phyloP scores from a whole-genome alignment of 345 rosid species.

The Corchorus olitorius region DNA sequence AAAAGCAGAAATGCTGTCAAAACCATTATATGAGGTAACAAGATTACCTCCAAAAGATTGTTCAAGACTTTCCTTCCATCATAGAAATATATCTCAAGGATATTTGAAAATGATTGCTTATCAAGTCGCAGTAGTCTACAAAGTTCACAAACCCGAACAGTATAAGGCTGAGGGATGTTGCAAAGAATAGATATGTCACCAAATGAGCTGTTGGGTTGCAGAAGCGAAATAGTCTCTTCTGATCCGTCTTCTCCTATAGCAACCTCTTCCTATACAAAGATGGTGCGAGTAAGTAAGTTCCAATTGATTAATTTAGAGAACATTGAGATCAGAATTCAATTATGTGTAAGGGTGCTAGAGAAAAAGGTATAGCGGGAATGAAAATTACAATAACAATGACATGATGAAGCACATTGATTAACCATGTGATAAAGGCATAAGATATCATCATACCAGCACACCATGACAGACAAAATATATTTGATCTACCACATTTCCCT shows the following conservation, averaged over 20 bases:
- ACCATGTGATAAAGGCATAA: slow-evolving; percentile 9
- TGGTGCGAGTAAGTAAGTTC: not conserved
- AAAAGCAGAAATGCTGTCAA: not conserved
- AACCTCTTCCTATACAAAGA: slow-evolving; percentile 60
- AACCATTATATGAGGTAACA: not conserved
- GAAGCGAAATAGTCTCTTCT: slow-evolving; percentile 62
- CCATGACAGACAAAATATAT: slow-evolving; percentile 94
- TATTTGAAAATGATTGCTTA: slow-evolving; percentile 78
- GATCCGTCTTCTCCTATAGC: slow-evolving; percentile 72
- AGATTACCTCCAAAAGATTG: slow-evolving; percentile 77
- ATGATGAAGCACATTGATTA: slow-evolving; percentile 10
- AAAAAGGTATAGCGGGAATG: not conserved
- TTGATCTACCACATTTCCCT: slow-evolving; percentile 87
- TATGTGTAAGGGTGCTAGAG: not conserved
- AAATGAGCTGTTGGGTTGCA: slow-evolving; percentile 68
- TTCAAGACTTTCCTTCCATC: slow-evolving; percentile 85
- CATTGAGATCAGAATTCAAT: not conserved
- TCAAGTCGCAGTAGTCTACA: slow-evolving; percentile 85
- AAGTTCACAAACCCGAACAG: slow-evolving; percentile 73
- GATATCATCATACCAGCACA: slow-evolving; percentile 59
- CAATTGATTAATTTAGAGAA: slow-evolving; percentile 14
- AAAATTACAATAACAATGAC: not conserved
- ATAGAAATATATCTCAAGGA: slow-evolving; percentile 86
- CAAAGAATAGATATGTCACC: slow-evolving; percentile 92
- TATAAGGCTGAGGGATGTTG: slow-evolving; percentile 92